A percentile compares a stretch with the other conserved stretches of the same genome.
Conservation (phyloP, 164 flowering plant genomes). For the Echeveria elegans region DNA sequence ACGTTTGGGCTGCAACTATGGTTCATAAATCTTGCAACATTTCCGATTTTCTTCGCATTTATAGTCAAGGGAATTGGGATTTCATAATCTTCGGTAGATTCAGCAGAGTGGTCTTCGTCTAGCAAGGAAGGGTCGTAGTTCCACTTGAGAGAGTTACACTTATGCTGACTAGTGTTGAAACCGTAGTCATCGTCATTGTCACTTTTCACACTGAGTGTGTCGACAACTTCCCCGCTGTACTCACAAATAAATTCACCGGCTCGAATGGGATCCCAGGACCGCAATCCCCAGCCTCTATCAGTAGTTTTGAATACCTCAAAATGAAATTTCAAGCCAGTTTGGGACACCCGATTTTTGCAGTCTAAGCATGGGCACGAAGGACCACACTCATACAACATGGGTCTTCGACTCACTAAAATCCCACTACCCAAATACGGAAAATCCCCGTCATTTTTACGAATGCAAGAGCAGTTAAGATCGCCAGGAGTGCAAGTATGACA, state of each 20-base stretch:
- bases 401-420: background rate
- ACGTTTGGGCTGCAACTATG: constrained; percentile 20
- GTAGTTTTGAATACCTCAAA: constrained; percentile 12
- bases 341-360: constrained; percentile 11
- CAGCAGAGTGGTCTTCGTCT: constrained; percentile 3
- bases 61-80: constrained; percentile 12
- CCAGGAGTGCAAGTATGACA: constrained; percentile 11
- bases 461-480: constrained; percentile 12
- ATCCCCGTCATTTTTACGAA: constrained; percentile 8
- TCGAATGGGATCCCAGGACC: constrained; percentile 13
- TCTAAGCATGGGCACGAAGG: constrained; percentile 7
- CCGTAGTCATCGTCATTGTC: constrained; percentile 6
- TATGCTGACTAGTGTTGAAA: constrained; percentile 5
- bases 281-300: constrained; percentile 11
- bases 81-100: constrained; percentile 6
- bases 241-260: constrained; percentile 12
- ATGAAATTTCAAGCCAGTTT: constrained; percentile 7
- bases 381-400: constrained; percentile 10
- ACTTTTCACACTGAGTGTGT: background rate
- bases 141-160: constrained; percentile 9
- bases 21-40: constrained; percentile 25
- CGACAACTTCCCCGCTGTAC: constrained; percentile 11
- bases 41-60: constrained; percentile 17
- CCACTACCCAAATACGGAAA: constrained; percentile 9
- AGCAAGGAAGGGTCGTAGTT: constrained; percentile 11